Conservation (phyloP, 108 stramenopile species). For the Cyclotella baltica region DNA sequence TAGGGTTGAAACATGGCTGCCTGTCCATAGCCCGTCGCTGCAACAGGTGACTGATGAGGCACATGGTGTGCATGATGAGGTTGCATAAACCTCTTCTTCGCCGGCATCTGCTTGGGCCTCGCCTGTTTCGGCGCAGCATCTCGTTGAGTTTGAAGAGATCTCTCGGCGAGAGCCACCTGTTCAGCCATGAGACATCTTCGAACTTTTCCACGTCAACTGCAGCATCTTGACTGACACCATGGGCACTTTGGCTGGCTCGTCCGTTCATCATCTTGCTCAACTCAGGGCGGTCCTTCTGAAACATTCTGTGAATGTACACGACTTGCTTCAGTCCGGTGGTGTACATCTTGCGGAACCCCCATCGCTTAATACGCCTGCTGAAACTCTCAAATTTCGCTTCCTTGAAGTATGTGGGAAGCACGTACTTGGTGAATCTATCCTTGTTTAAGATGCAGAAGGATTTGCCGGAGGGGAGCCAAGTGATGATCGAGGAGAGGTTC, state of each 20-base stretch:
- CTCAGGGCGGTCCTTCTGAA: conserved; percentile 32
- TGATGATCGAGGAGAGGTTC: conserved; percentile 21
- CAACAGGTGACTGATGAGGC: neutral
- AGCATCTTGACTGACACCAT: neutral
- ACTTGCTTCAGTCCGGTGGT: conserved; percentile 3
- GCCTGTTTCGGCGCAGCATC: neutral
- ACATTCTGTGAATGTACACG: conserved; percentile 37
- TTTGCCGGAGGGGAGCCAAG: conserved; percentile 59
- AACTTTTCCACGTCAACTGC: neutral
- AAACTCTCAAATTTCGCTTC: conserved; percentile 61
- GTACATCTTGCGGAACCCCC: conserved; percentile 51
- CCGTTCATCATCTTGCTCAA: conserved; percentile 32
- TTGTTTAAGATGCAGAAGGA: conserved; percentile 59
- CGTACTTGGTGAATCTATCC: conserved; percentile 52
- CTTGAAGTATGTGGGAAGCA: conserved; percentile 54
- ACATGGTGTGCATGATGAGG: neutral
- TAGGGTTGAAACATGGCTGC: neutral
- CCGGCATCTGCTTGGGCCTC: neutral
- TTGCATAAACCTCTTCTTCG: neutral
- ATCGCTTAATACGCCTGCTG: conserved; percentile 59
- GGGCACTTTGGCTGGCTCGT: neutral
- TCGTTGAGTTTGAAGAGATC: neutral
- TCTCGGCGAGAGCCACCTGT: neutral
- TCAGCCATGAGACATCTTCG: neutral
- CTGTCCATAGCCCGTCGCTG: neutral